phyloP scores from a whole-genome alignment of 441 rosid species.

The Pelargonium citronellum region DNA sequence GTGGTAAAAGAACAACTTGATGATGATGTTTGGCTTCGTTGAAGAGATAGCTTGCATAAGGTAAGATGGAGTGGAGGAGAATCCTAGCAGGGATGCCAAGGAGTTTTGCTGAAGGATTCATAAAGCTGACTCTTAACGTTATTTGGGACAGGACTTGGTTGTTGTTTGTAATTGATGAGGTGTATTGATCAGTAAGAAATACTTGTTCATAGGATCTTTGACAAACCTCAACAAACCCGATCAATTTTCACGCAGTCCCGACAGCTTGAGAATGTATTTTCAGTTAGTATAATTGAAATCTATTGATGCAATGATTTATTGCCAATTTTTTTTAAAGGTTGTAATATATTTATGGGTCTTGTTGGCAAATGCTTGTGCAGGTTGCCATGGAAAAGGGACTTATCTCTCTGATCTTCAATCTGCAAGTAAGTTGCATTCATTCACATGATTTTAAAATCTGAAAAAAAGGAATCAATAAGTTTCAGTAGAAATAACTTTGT shows the following conservation, averaged over 20 bases:
- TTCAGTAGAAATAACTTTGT: slow-evolving; percentile 17
- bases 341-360: slow-evolving; percentile 10
- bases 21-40: no score
- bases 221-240: background rate
- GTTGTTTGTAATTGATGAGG: no score
- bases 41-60: no score
- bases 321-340: slow-evolving; percentile 2
- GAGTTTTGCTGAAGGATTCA: no score
- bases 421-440: slow-evolving; percentile 68
- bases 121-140: no score
- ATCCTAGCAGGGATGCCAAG: no score
- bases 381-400: slow-evolving; percentile 91
- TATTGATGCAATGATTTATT: slow-evolving; percentile 7
- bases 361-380: slow-evolving; percentile 33
- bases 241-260: background rate
- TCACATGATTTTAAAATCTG: slow-evolving; percentile 16
- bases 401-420: slow-evolving; percentile 74
- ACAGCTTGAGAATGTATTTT: slow-evolving; percentile 4
- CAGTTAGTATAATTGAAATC: slow-evolving; percentile 8
- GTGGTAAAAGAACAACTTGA: no score
- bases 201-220: background rate
- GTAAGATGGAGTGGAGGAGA: no score
- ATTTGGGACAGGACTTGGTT: no score
- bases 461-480: slow-evolving; percentile 12
- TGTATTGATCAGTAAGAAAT: no score